Evolutionary conservation across 1,284 basidiomycete species (phyloP), one percentile per base, ranked within the genome.

Genomic region (Tilletiaria anomala): DNA sequence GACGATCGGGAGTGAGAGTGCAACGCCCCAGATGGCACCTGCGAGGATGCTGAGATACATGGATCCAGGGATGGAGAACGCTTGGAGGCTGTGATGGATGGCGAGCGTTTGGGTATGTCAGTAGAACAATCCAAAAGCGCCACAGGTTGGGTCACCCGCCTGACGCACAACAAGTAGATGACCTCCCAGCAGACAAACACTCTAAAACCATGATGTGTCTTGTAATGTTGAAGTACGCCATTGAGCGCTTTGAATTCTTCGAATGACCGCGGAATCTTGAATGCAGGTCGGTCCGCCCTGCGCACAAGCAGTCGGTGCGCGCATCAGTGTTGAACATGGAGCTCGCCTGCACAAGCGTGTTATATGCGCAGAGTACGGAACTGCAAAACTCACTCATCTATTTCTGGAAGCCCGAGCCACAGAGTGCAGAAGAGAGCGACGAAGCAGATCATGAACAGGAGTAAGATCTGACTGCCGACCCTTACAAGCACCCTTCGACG

Each of bases 1-100:
- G 5, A 84, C 83, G n/a, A 96, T 74, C 1, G 85, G 80, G 2
- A 96, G 74, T 0, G 89, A 89, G 5, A 80, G 70, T 1, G 83
- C 71, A n/a, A 93, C 80, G 24, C 91, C 89, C 78, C 88, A 97
- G 5, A 96, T 80, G 0, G 91, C 91, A 22, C 91, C 91, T 11
- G 84, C 88, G 6, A 96, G 78, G 61, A 96, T 94, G 39, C 85
- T 87, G 47, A 97, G 77, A 67, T 97, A 97, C 89, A 96, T 96
- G 17, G 86, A 91, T 0, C 91, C 91, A 0, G 91, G 91, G 4
- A 97, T 75, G 2, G 85, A 88, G 69, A 96, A 97, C 0, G 88
- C 85, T 73, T 97, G 91, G 3, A 96, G 32, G 31, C 43, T 45
- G 42, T 12, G 15, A 16, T 16, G 18, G 20, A 29, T n/a, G n/a